Evolutionary conservation across 1,284 basidiomycete genomes (phyloP), one percentile per base, ranked within the genome.

Genomic region (Microbotryum saponariae): DNA sequence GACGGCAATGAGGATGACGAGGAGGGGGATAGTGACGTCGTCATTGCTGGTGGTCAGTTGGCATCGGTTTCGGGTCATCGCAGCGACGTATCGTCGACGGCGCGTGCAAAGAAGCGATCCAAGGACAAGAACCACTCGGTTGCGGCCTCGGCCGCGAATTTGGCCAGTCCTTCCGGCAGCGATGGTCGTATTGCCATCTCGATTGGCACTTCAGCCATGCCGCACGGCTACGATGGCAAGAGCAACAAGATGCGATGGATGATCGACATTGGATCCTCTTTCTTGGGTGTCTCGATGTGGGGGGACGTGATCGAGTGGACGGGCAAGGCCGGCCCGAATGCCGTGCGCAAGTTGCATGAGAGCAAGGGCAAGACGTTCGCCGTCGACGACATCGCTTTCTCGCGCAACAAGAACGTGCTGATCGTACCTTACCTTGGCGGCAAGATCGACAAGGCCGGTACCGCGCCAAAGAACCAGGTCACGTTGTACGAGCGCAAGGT

Each of bases 281-380:
- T 63, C 54, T 50, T 68, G 37, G 61, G 63, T 9, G 57, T 62
- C 42, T 61, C 63, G 31, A 56, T 61, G 51, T 12, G 57, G 10
- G 66, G 66, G 42, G 66, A 67, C 47, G 52, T 68, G 23, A 58
- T 59, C 49, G 63, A 65, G 53, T 65, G 56, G 47, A 37, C 33
- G 6, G 29, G 52, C 44, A 51, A 29, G 45, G 23, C 33, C n/a
- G 29, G 37, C 9, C 44, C 45, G 8, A 52, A 51, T 14, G 42
- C 54, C 12, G 48, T 62, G 16, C 51, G 44, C 16, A 64, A 67
- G 37, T 45, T 62, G 4, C 27, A 55, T 45, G 21, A 37, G 9
- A 54, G 58, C 48, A 61, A 18, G 27, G 45, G 50, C 47, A 60
- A 61, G 42, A 59, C 21, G 14, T 59, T 51, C 25, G 53, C 55